Evolutionary conservation across 345 rosid species (phyloP).

Genomic region (Sapria himalayana): DNA sequence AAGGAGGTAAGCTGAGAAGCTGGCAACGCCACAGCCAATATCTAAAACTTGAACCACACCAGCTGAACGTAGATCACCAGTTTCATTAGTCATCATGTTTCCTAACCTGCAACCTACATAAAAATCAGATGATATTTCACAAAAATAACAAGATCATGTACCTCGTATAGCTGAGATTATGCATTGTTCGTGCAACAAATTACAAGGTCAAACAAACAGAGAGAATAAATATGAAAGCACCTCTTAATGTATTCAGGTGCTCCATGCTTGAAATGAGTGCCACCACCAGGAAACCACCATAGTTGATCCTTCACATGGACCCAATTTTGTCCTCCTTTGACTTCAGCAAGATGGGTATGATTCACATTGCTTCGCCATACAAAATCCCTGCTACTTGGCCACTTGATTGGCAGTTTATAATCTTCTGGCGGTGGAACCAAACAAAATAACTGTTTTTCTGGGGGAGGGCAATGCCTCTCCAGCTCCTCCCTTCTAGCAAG

Average conservation of each 20-base stretch:
- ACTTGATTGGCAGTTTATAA: constrained; percentile 64
- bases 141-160: background rate
- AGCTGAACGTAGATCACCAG: constrained; percentile 64
- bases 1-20: constrained; percentile 87
- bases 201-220: too few species aligned
- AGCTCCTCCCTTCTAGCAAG: constrained; percentile 58
- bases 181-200: too few species aligned
- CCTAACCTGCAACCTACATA: constrained; percentile 90
- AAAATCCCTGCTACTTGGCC: constrained; percentile 82
- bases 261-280: constrained; percentile 92
- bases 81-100: constrained; percentile 48
- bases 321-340: constrained; percentile 97
- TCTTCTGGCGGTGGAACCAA: constrained; percentile 75
- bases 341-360: constrained; percentile 68
- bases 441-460: constrained; percentile 59
- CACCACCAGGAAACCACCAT: constrained; percentile 99
- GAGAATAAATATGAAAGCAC: constrained; percentile 19
- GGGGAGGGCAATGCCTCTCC: constrained; percentile 82
- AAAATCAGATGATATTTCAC: too few species aligned
- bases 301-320: constrained; percentile 50
- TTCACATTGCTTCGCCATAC: constrained; percentile 92
- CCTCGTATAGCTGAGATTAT: background rate
- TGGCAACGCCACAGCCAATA: constrained; percentile 96
- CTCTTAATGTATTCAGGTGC: constrained; percentile 81
- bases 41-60: constrained; percentile 81